phyloP scores from a whole-genome alignment of 176 grass and related monocot genomes.

The Areca catechu region DNA sequence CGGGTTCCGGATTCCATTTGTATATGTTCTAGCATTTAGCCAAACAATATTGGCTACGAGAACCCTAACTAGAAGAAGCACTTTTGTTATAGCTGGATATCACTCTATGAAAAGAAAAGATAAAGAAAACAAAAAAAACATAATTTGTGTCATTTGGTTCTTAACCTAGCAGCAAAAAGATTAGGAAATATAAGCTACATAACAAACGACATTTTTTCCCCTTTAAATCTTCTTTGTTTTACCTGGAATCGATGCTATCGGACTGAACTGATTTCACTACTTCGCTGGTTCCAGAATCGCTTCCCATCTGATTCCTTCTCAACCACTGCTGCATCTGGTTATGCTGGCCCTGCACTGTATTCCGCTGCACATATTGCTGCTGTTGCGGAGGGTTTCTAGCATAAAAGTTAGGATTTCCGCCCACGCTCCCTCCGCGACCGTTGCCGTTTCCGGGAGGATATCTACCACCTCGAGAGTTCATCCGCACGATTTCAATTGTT shows the following conservation, averaged over 20 bases:
- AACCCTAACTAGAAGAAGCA: too few relatives aligned
- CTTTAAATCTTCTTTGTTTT: neutral
- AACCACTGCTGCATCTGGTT: slow-evolving; percentile 6
- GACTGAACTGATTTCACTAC: slow-evolving; percentile 4
- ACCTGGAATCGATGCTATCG: slow-evolving; percentile 8
- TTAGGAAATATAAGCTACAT: neutral
- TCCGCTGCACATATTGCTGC: slow-evolving; percentile 10
- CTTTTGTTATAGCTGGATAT: too few relatives aligned
- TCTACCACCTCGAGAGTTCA: slow-evolving; percentile 5
- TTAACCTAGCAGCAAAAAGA: too few relatives aligned
- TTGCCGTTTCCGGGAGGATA: slow-evolving; percentile 10
- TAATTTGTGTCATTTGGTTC: too few relatives aligned
- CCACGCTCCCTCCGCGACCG: neutral
- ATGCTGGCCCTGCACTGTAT: neutral
- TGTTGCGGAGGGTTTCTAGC: slow-evolving; percentile 1
- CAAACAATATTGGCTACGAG: too few relatives aligned
- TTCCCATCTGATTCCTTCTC: slow-evolving; percentile 1
- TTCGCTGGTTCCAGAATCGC: neutral
- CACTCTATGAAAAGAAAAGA: too few relatives aligned
- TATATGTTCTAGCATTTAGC: too few relatives aligned
- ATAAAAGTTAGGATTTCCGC: slow-evolving; percentile 2
- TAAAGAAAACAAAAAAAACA: too few relatives aligned
- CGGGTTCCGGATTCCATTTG: too few relatives aligned
- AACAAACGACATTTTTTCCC: neutral
- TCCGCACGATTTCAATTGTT: neutral